Conservation (phyloP, 2,329 filamentous ascomycete genomes). For the Phaeosphaeriaceae sp. region DNA sequence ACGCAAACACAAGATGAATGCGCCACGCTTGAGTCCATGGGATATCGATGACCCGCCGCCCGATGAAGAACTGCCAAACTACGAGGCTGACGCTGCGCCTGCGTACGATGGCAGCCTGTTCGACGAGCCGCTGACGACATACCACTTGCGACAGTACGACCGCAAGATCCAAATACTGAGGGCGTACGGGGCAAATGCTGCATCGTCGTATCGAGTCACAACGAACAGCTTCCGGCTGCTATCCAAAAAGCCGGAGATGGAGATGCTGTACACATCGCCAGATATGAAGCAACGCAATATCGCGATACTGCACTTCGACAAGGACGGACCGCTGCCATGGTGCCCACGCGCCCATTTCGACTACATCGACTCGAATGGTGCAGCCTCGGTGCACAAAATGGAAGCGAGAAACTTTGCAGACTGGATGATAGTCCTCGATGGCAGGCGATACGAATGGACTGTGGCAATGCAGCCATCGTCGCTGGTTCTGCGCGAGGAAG, state of each 20-base stretch:
- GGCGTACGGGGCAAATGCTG: slow-evolving; percentile 17
- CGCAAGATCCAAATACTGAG: slow-evolving; percentile 35
- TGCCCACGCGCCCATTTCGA: slow-evolving; percentile 39
- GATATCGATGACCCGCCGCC: slow-evolving; percentile 20
- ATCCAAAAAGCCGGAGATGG: slow-evolving; percentile 43
- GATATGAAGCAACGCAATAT: slow-evolving; percentile 28
- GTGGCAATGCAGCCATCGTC: slow-evolving; percentile 31
- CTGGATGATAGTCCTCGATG: slow-evolving; percentile 27
- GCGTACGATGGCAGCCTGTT: slow-evolving; percentile 22
- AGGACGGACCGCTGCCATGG: slow-evolving; percentile 41
- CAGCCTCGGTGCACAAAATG: slow-evolving; percentile 26
- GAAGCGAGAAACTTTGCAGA: slow-evolving; percentile 42
- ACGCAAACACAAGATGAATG: slow-evolving; percentile 22
- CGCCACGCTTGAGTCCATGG: slow-evolving; percentile 21
- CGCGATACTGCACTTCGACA: slow-evolving; percentile 36
- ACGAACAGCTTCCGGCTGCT: slow-evolving; percentile 34
- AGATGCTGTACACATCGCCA: slow-evolving; percentile 29
- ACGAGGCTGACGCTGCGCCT: slow-evolving; percentile 30
- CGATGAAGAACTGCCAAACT: slow-evolving; percentile 37
- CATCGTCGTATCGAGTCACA: slow-evolving; percentile 34
- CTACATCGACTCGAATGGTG: slow-evolving; percentile 16
- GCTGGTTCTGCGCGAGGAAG: slow-evolving; percentile 28
- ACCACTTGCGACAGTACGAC: slow-evolving; percentile 32
- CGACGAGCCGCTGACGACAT: slow-evolving; percentile 26
- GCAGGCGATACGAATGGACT: slow-evolving; percentile 31